These are phyloP conservation scores for Ophiostoma tasmaniense DNA, from an alignment of 2,329 filamentous ascomycete genomes.

Conservation along the genomic window DNA sequence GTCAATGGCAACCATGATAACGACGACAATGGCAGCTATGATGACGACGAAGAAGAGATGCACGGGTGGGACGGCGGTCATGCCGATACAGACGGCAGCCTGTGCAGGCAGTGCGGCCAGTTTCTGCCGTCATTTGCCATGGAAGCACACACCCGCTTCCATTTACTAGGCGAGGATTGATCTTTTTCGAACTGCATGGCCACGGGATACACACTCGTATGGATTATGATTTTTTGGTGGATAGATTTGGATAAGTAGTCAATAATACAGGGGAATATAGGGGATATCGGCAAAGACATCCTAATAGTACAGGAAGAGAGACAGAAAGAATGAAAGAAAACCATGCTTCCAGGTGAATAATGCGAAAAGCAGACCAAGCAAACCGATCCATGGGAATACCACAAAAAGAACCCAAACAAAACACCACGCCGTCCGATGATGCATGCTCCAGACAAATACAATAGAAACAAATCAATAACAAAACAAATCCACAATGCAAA, in stretches of 20 bases:
- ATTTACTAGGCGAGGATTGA: constrained; percentile 21
- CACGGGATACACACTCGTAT: background rate
- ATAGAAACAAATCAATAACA: background rate
- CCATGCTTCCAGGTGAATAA: background rate
- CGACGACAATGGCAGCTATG: constrained; percentile 10
- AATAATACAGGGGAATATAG: background rate
- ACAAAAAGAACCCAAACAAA: background rate
- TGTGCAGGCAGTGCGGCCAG: constrained; percentile 24
- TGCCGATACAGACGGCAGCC: constrained; percentile 8
- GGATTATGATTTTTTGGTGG: background rate
- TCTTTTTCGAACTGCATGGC: background rate
- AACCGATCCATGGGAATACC: background rate
- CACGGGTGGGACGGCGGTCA: background rate
- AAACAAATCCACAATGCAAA: background rate
- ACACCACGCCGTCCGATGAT: background rate
- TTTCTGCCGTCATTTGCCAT: constrained; percentile 25
- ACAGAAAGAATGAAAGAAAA: background rate
- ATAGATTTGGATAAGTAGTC: background rate
- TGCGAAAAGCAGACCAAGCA: background rate
- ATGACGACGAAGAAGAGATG: constrained; percentile 7
- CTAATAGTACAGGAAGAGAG: background rate
- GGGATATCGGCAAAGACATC: background rate
- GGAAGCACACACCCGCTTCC: constrained; percentile 26
- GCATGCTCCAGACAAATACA: background rate
- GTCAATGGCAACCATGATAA: background rate